These are phyloP conservation scores for Arxiozyma telluris DNA, from an alignment of 1,139 yeast genomes.

Conservation along the genomic window DNA sequence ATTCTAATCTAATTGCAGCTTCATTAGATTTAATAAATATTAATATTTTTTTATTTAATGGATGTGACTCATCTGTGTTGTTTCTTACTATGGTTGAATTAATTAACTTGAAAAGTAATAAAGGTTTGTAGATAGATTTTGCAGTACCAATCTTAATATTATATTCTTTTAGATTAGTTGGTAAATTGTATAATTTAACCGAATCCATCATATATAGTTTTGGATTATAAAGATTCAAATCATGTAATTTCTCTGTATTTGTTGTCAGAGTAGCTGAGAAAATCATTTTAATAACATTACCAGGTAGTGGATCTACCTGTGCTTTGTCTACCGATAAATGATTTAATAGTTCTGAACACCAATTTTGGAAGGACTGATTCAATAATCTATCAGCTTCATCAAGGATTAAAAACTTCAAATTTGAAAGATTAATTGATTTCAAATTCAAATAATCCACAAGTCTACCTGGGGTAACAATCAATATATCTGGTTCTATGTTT, in stretches of 20 bases:
- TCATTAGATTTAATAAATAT: slow-evolving; percentile 84
- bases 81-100: background rate
- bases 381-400: slow-evolving; percentile 94
- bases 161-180: slow-evolving; percentile 46
- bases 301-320: slow-evolving; percentile 18
- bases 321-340: slow-evolving; percentile 30
- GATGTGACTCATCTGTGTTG: background rate
- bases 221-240: slow-evolving; percentile 59
- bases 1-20: slow-evolving; percentile 65
- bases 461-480: slow-evolving; percentile 88
- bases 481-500: slow-evolving; percentile 59
- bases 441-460: slow-evolving; percentile 72
- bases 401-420: slow-evolving; percentile 62
- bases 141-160: slow-evolving; percentile 44
- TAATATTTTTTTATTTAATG: slow-evolving; percentile 31
- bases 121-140: slow-evolving; percentile 63
- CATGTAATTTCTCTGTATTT: slow-evolving; percentile 77
- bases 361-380: slow-evolving; percentile 86
- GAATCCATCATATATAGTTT: slow-evolving; percentile 64
- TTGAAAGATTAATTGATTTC: slow-evolving; percentile 35
- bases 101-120: slow-evolving; percentile 53
- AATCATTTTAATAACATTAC: slow-evolving; percentile 49
- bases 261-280: slow-evolving; percentile 93
- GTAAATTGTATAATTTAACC: slow-evolving; percentile 43
- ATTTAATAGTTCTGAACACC: slow-evolving; percentile 65